Percentiles rank a stretch among this genome's conserved stretches.
Conservation (phyloP, 225 moss, liverwort and hornwort genomes). For the Ulota crispa region DNA sequence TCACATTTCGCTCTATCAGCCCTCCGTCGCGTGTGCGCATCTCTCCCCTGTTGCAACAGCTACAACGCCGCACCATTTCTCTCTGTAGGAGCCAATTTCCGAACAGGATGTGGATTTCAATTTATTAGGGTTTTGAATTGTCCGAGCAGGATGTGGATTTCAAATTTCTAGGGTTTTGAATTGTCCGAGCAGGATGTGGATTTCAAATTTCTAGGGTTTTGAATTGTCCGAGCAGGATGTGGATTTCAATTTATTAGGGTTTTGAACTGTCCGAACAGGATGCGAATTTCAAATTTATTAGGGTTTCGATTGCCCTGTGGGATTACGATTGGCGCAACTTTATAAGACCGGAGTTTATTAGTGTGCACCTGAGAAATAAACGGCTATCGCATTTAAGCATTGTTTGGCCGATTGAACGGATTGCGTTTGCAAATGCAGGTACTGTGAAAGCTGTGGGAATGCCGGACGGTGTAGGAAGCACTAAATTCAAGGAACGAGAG, state of each 20-base stretch:
- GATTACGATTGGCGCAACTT: background rate
- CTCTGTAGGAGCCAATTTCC: conserved; percentile 22
- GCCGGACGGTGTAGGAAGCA: conserved; percentile 39
- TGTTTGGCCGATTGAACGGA: background rate
- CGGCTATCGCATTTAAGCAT: background rate
- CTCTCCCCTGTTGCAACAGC: conserved; percentile 18
- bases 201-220: background rate
- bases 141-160: background rate
- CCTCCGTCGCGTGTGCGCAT: conserved; percentile 19
- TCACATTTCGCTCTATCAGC: conserved; percentile 14
- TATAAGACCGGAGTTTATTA: rapidly evolving
- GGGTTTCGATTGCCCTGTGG: background rate
- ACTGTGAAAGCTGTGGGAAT: conserved; percentile 43
- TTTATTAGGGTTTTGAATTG: background rate
- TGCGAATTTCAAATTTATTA: background rate
- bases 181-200: background rate
- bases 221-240: background rate
- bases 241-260: background rate
- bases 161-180: background rate
- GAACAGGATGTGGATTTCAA: background rate
- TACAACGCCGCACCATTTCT: conserved; percentile 41
- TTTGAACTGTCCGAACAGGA: background rate
- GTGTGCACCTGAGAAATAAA: background rate
- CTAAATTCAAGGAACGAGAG: conserved; percentile 68
- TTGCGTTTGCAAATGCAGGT: conserved; percentile 32